Evolutionary conservation across 2,329 filamentous ascomycete species (phyloP), one percentile per base, ranked within the genome.

Genomic region (Colletotrichum sublineola): DNA sequence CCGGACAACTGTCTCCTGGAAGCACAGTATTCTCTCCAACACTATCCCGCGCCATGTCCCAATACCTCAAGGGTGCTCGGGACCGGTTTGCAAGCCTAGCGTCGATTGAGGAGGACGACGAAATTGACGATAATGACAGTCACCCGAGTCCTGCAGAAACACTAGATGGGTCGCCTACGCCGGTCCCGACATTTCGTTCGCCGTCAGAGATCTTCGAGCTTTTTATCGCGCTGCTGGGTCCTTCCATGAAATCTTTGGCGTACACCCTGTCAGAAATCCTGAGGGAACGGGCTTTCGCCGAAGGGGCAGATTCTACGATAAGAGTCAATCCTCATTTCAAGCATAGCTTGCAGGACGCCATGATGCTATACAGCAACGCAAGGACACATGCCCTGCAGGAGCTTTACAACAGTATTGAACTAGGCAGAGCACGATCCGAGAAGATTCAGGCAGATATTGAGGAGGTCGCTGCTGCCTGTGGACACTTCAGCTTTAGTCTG

Each of bases 401-500:
- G 69, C 86, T 99, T 0, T 98, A 99, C 81, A 91, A 89, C 74
- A 93, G 89, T 63, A 94, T 95, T 73, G 91, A 95, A 76, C 86
- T 95, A 50, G 90, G 89, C 14, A 90, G 90, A 70, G 85, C 90
- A 3, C 88, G 90, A 53, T 91, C 92, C 0, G 87, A 94, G 64
- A 92, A 93, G 74, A 88, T 96, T 11, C 92, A 97, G 78, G 96
- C 96, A 2, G 96, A 98, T 80, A 95, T 97, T 69, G 96, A 99
- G 80, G 96, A 99, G 81, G 95, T 98, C 14, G 95, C 96, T 52
- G 96, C 96, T n/a, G 97, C 95, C 68, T 99, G 96, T 78, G 96
- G 96, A 0, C 95, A 98, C 81, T 99, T 98, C 79, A 96, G 94
- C 79, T 98, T 96, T 80, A 97, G 93, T 55, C 85, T 99, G 36